These are phyloP conservation scores for Acrodontium crateriforme DNA, from an alignment of 2,329 filamentous ascomycete genomes.

Conservation along the genomic window DNA sequence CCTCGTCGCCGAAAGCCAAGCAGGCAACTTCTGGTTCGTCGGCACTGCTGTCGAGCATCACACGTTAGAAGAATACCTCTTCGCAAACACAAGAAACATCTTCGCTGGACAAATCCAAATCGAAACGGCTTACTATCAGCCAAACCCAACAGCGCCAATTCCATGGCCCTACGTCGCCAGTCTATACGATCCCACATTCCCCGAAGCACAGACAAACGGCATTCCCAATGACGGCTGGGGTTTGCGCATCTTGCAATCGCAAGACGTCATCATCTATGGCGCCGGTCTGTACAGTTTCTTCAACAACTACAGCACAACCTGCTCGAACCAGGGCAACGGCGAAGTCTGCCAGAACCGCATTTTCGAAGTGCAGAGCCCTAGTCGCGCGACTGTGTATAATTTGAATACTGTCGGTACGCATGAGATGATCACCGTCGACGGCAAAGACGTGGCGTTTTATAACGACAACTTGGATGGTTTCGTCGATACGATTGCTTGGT, in stretches of 20 bases:
- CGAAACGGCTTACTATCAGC: slow-evolving; percentile 76
- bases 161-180: slow-evolving; percentile 48
- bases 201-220: slow-evolving; percentile 14
- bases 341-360: slow-evolving; percentile 37
- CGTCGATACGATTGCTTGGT: slow-evolving; percentile 30
- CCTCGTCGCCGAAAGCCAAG: slow-evolving; percentile 64
- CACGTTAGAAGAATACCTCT: slow-evolving; percentile 64
- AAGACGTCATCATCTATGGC: slow-evolving; percentile 45
- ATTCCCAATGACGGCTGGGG: slow-evolving; percentile 44
- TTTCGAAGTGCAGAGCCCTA: slow-evolving; percentile 31
- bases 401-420: slow-evolving; percentile 29
- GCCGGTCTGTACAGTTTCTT: slow-evolving; percentile 57
- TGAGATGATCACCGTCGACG: slow-evolving; percentile 33
- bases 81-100: slow-evolving; percentile 60
- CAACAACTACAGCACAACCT: slow-evolving; percentile 41
- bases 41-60: slow-evolving; percentile 53
- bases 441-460: slow-evolving; percentile 28
- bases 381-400: slow-evolving; percentile 31
- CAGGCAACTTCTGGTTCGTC: slow-evolving; percentile 41
- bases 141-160: slow-evolving; percentile 58
- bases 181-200: slow-evolving; percentile 57
- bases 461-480: slow-evolving; percentile 35
- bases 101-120: slow-evolving; percentile 79
- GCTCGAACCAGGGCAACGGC: slow-evolving; percentile 25
- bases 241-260: slow-evolving; percentile 44